Percentiles rank a stretch among this genome's conserved stretches.
These are phyloP conservation scores for Beauveria scarabaeidicola DNA, from an alignment of 2,329 filamentous ascomycete genomes.

Conservation along the genomic window DNA sequence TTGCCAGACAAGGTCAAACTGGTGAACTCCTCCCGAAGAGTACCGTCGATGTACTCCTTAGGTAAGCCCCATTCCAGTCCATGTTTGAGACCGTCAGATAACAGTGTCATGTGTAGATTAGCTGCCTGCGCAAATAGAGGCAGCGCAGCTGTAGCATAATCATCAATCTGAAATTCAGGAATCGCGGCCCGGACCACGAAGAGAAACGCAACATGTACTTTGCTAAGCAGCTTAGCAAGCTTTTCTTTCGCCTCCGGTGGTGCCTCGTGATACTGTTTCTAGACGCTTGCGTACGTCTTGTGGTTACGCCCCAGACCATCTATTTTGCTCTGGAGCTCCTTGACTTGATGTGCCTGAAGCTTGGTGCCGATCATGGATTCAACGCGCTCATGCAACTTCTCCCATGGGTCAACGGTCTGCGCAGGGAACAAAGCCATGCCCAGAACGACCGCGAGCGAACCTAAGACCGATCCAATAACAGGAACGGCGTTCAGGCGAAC, in stretches of 20 bases:
- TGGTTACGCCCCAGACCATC: not conserved
- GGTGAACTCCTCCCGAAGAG: not conserved
- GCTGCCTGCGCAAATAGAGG: not conserved
- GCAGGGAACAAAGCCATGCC: not conserved
- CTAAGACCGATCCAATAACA: not conserved
- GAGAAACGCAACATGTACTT: not conserved
- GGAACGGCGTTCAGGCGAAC: not conserved
- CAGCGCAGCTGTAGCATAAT: not conserved
- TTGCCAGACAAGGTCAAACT: not conserved
- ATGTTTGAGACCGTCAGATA: not conserved
- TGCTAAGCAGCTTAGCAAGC: not conserved
- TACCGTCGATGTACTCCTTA: not conserved
- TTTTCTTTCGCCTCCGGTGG: not conserved
- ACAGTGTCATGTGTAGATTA: not conserved
- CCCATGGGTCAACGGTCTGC: not conserved
- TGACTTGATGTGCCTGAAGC: not conserved
- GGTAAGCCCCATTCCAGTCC: not conserved
- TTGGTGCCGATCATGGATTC: not conserved
- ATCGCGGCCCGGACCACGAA: not conserved
- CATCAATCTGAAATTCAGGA: not conserved
- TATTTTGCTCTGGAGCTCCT: not conserved
- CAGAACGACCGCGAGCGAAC: not conserved
- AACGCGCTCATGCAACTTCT: not conserved
- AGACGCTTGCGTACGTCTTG: not conserved
- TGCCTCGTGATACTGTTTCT: not conserved